Conservation (phyloP, 805 yeast genomes). For the Lipomyces starkeyi region DNA sequence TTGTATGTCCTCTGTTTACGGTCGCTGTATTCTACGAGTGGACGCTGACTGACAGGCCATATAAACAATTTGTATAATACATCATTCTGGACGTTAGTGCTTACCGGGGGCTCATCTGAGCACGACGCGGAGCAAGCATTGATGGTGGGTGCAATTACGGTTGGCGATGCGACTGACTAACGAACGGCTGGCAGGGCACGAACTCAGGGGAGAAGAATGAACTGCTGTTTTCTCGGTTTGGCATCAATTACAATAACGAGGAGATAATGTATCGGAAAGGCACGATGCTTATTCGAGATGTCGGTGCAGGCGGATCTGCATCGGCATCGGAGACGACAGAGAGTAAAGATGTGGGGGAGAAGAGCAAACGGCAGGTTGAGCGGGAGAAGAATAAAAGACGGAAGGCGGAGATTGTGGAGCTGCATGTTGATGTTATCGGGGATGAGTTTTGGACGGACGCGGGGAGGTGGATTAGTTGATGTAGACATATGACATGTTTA, state of each 20-base stretch:
- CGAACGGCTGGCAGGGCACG: slow-evolving; percentile 58
- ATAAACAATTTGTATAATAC: slow-evolving; percentile 95
- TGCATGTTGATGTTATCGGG: slow-evolving; percentile 67
- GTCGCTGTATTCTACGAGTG: background rate
- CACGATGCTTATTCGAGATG: slow-evolving; percentile 62
- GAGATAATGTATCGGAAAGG: slow-evolving; percentile 90
- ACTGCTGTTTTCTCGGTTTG: slow-evolving; percentile 74
- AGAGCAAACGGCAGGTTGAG: slow-evolving; percentile 55
- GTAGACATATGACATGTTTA: too few relatives aligned
- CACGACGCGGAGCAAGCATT: slow-evolving; percentile 80
- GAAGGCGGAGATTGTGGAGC: slow-evolving; percentile 53
- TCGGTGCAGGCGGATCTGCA: background rate
- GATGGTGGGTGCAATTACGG: slow-evolving; percentile 41
- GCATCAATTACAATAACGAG: slow-evolving; percentile 89
- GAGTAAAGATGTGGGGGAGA: slow-evolving; percentile 6
- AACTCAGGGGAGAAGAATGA: slow-evolving; percentile 86
- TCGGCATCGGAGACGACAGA: slow-evolving; percentile 23
- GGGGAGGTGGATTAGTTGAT: slow-evolving; percentile 10
- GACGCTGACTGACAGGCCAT: slow-evolving; percentile 55
- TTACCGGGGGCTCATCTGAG: slow-evolving; percentile 69
- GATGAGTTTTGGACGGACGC: slow-evolving; percentile 64
- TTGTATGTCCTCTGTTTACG: slow-evolving; percentile 46
- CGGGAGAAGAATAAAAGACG: slow-evolving; percentile 56
- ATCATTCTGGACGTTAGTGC: slow-evolving; percentile 84
- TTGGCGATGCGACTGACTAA: background rate